These are phyloP conservation scores for Allantophomopsis cytisporea DNA, from an alignment of 2,329 filamentous ascomycete genomes.

Conservation along the genomic window DNA sequence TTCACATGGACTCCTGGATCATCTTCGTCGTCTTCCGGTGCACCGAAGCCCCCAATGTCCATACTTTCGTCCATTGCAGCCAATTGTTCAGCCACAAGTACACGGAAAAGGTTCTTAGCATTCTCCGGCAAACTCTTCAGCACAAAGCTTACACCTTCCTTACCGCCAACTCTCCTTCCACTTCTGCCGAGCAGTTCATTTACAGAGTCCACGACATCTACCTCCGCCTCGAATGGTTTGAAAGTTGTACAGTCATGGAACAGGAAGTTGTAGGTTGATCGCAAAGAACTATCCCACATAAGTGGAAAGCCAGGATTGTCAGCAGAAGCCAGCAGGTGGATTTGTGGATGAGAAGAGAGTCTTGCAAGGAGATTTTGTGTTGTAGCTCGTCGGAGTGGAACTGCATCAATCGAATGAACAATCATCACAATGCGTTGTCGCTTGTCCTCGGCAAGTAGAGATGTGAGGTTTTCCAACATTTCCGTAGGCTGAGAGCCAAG, in stretches of 20 bases:
- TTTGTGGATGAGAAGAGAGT: slow-evolving; percentile 58
- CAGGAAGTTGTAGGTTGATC: slow-evolving; percentile 69
- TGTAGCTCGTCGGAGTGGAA: slow-evolving; percentile 56
- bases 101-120: slow-evolving; percentile 71
- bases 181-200: slow-evolving; percentile 76
- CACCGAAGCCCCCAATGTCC: slow-evolving; percentile 31
- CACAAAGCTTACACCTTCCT: slow-evolving; percentile 86
- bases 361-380: slow-evolving; percentile 63
- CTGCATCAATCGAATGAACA: slow-evolving; percentile 78
- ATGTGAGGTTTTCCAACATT: slow-evolving; percentile 53
- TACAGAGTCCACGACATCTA: slow-evolving; percentile 81
- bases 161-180: slow-evolving; percentile 67
- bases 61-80: slow-evolving; percentile 42
- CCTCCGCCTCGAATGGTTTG: slow-evolving; percentile 54
- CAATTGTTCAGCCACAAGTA: slow-evolving; percentile 76
- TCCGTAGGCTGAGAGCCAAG: slow-evolving; percentile 40
- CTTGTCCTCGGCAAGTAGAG: slow-evolving; percentile 39
- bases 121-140: slow-evolving; percentile 85
- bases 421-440: slow-evolving; percentile 46
- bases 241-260: slow-evolving; percentile 96
- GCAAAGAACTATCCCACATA: slow-evolving; percentile 80
- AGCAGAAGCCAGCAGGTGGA: slow-evolving; percentile 66
- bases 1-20: slow-evolving; percentile 17
- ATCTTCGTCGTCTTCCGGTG: slow-evolving; percentile 30
- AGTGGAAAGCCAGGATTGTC: slow-evolving; percentile 81